Percentiles rank a stretch among this genome's conserved stretches.
phyloP scores from a whole-genome alignment of 768 basidiomycete species.

The Holtermannia corniformis region DNA sequence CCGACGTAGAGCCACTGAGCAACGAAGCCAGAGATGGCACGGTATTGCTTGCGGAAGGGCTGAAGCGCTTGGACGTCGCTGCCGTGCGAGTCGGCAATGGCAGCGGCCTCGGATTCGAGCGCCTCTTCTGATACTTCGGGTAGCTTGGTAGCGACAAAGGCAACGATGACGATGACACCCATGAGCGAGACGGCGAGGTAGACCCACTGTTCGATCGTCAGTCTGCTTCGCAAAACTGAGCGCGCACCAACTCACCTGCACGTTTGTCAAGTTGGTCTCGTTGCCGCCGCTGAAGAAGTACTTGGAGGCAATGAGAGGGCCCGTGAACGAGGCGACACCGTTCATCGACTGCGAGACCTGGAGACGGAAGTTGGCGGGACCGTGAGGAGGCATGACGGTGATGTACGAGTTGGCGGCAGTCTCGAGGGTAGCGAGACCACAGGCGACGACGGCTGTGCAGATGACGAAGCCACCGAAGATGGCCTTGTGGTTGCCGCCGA shows the following conservation, averaged over 20 bases:
- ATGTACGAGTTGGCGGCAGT: conserved; percentile 76
- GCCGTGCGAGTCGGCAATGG: conserved; percentile 39
- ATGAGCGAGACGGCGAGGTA: conserved; percentile 45
- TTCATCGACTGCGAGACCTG: conserved; percentile 75
- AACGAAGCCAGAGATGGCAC: conserved; percentile 62
- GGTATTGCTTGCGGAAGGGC: conserved; percentile 61
- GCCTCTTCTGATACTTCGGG: conserved; percentile 65
- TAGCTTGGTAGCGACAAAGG: conserved; percentile 61
- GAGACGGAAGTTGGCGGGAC: conserved; percentile 62
- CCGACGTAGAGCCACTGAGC: conserved; percentile 57
- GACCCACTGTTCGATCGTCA: conserved; percentile 57
- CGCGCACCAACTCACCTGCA: conserved; percentile 49
- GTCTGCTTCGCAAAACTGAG: no score
- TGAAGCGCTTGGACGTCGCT: conserved; percentile 37
- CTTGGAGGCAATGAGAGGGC: conserved; percentile 63
- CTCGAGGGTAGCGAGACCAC: conserved; percentile 47
- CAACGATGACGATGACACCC: conserved; percentile 53
- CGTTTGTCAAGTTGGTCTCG: conserved; percentile 54
- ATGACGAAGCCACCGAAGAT: conserved; percentile 66
- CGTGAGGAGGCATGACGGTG: conserved; percentile 47
- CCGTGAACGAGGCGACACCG: conserved; percentile 58
- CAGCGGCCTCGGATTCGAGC: conserved; percentile 44
- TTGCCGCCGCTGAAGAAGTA: conserved; percentile 66
- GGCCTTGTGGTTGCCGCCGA: conserved; percentile 38
- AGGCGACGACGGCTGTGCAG: conserved; percentile 47